Conservation (phyloP, 306 rosid species). For the Citrullus amarus region DNA sequence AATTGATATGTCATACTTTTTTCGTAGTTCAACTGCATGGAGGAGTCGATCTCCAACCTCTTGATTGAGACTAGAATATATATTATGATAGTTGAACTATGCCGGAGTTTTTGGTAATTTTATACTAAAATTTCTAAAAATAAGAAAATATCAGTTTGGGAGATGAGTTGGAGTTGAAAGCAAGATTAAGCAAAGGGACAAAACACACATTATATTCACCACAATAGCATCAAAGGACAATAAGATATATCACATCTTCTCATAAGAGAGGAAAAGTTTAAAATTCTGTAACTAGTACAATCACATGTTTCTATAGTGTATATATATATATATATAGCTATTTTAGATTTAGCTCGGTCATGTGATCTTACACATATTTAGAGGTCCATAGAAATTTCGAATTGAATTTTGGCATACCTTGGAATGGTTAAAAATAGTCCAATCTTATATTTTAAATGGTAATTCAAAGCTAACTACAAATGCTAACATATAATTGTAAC, state of each 20-base stretch:
- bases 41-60: too few species aligned
- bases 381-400: background rate
- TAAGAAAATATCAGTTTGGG: background rate
- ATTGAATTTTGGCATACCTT: background rate
- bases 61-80: too few species aligned
- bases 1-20: background rate
- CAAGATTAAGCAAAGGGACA: background rate
- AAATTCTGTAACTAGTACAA: background rate
- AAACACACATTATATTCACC: background rate
- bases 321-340: background rate
- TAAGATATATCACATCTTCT: background rate
- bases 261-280: background rate
- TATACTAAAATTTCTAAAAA: background rate
- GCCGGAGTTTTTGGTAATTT: background rate
- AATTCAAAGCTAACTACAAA: background rate
- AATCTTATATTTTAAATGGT: background rate
- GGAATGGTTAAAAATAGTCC: background rate
- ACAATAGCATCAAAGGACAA: background rate
- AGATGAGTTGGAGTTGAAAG: background rate
- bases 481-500: background rate
- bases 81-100: too few species aligned
- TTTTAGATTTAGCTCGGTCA: background rate
- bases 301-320: background rate
- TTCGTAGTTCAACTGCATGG: too few species aligned
- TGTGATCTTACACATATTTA: background rate